A percentile compares a stretch with the other conserved stretches of the same genome.
These are phyloP conservation scores for Hemileccinum impolitum DNA, from an alignment of 768 basidiomycete species.

Conservation along the genomic window DNA sequence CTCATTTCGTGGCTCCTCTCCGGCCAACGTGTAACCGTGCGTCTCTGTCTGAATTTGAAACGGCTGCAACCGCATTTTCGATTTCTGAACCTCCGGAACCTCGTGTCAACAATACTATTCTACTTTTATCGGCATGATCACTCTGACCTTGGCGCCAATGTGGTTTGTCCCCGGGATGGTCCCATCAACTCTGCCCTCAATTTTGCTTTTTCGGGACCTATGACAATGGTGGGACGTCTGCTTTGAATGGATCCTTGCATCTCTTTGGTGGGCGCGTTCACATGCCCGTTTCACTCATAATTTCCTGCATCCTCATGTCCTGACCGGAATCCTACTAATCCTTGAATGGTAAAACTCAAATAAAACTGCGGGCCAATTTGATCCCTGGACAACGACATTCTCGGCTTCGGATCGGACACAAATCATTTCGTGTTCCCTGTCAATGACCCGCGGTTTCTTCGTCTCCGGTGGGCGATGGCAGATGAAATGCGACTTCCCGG, in stretches of 20 bases:
- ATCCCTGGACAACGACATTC: constrained; percentile 8
- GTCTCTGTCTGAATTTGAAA: constrained; percentile 11
- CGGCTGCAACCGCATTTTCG: constrained; percentile 20
- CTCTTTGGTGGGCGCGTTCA: not conserved
- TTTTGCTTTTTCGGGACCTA: constrained; percentile 15
- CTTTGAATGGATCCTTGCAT: constrained; percentile 5
- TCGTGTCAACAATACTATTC: constrained; percentile 15
- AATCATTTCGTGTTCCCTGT: constrained; percentile 2
- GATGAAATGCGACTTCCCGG: constrained; percentile 88
- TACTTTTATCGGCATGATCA: constrained; percentile 6
- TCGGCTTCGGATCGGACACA: constrained; percentile 1
- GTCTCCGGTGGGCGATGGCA: constrained; percentile 28
- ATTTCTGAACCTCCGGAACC: constrained; percentile 27
- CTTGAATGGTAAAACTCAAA: constrained; percentile 12
- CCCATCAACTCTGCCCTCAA: not conserved
- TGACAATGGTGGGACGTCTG: constrained; percentile 2
- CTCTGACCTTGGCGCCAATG: not conserved
- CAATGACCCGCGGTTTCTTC: constrained; percentile 11
- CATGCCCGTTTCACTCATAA: constrained; percentile 1
- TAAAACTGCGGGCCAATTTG: constrained; percentile 5
- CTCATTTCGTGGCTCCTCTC: constrained; percentile 7
- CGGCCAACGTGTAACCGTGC: not conserved
- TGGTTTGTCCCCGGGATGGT: not conserved
- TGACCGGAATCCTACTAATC: constrained; percentile 3
- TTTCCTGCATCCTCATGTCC: constrained; percentile 5